Evolutionary conservation across 2,329 filamentous ascomycete genomes (phyloP).

Genomic region (Decorospora gaudefroyi): DNA sequence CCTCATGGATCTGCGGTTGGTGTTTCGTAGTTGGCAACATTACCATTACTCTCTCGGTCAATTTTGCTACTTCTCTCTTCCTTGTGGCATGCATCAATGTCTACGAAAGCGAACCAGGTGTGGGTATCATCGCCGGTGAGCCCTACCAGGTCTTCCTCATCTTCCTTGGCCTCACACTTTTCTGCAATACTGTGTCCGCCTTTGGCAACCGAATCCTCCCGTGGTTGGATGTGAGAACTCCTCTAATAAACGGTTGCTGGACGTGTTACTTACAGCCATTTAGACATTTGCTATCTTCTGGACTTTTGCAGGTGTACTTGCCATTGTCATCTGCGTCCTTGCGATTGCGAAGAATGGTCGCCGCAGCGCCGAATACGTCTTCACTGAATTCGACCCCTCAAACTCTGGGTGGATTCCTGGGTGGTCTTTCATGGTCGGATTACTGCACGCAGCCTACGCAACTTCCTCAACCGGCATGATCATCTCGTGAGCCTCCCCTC

Average conservation of each 20-base stretch:
- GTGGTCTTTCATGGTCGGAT: conserved; percentile 74
- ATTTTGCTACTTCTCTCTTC: conserved; percentile 69
- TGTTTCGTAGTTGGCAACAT: conserved; percentile 78
- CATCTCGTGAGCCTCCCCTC: conserved; percentile 63
- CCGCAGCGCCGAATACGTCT: conserved; percentile 65
- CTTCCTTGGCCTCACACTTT: conserved; percentile 56
- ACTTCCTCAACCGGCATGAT: conserved; percentile 81
- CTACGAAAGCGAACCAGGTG: conserved; percentile 55
- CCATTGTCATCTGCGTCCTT: conserved; percentile 65
- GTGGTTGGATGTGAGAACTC: conserved; percentile 66
- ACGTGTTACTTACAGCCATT: conserved; percentile 27
- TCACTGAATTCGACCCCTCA: conserved; percentile 67
- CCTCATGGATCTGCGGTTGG: conserved; percentile 76
- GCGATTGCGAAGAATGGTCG: conserved; percentile 71
- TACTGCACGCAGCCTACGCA: conserved; percentile 73
- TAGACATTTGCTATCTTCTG: conserved; percentile 74
- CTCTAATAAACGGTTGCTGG: conserved; percentile 24
- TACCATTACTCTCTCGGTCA: conserved; percentile 80
- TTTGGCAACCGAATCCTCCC: conserved; percentile 60
- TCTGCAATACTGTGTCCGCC: conserved; percentile 58
- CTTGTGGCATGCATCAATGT: conserved; percentile 61
- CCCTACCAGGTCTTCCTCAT: conserved; percentile 55
- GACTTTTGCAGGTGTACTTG: conserved; percentile 72
- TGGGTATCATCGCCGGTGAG: conserved; percentile 52
- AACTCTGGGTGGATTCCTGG: conserved; percentile 71